These are phyloP conservation scores for Bocquillonia castaneifolia DNA, from an alignment of 441 rosid genomes.

Conservation along the genomic window DNA sequence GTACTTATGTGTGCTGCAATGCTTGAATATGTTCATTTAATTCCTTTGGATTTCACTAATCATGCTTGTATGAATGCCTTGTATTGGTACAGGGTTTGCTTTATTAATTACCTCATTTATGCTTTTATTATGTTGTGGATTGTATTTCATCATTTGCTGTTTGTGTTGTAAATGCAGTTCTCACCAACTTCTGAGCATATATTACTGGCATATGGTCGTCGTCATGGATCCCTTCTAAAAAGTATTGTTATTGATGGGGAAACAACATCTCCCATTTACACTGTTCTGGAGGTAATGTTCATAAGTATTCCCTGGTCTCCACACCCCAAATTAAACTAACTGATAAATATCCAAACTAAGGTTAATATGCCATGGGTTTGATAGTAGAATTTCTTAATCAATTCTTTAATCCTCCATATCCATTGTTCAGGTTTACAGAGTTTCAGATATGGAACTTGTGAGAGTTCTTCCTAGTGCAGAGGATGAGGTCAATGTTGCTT, in stretches of 20 bases:
- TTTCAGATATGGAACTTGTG: constrained; percentile 92
- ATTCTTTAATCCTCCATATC: constrained; percentile 5
- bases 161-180: constrained; percentile 46
- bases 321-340: not conserved
- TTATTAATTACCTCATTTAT: not conserved
- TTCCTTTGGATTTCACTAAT: not conserved
- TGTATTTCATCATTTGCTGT: constrained; percentile 14
- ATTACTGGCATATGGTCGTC: constrained; percentile 82
- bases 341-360: not conserved
- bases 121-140: constrained; percentile 6
- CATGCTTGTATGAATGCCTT: constrained; percentile 6
- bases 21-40: not conserved
- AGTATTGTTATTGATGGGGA: constrained; percentile 77
- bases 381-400: not conserved
- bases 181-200: constrained; percentile 89
- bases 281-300: constrained; percentile 70
- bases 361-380: not conserved
- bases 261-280: constrained; percentile 61
- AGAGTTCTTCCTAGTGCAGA: constrained; percentile 89
- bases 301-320: not conserved
- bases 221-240: constrained; percentile 76
- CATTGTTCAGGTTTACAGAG: constrained; percentile 67
- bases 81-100: not conserved
- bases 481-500: constrained; percentile 92
- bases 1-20: not conserved